Base-by-base conservation (phyloP, 768 basidiomycete species). In the Neoboletus magnificus region DNA sequence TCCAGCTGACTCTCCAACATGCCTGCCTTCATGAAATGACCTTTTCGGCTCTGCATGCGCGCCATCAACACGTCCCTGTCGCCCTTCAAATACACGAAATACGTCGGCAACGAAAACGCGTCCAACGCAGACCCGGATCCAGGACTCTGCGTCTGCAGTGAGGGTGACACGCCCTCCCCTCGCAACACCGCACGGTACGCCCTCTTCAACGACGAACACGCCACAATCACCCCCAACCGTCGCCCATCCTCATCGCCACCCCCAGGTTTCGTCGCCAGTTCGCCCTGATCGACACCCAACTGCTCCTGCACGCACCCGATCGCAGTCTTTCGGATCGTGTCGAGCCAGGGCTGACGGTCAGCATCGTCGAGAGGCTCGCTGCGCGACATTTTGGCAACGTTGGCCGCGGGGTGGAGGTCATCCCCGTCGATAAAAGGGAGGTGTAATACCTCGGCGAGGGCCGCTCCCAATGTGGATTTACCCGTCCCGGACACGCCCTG, bases 341-440 rank as follows among this genome's bases (percentile, higher is more conserved):
- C 79, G 5, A 98, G 79, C 95, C 96, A 98, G 1, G 94, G 93
- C 60, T 81, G 77, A 20, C 93, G 85, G 67, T 97, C 94, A 3
- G 74, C 79, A 65, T 97, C 94, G 3, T 77, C 85, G 60, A 98
- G 75, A 5, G 93, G 87, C 23, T 76, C 71, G 0, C 93, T 93
- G 1, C 73, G 66, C 5, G 83, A 73, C 94, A 98, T 97, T 79
- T 98, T 98, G 29, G 82, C 85, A 40, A 96, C 81, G 70, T 96
- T 96, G 13, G 80, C 71, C 23, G 76, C 65, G 0, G 94, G 89
- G 67, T 98, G 95, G 29, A 97, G 78, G 58, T 89, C 85, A 68
- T 97, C 94, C 29, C 89, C 95, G 65, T 98, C 95, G 56, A 93
- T 74, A 73, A 89, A 96, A 1, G 92, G 86, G 56, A 92, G 59